Evolutionary conservation across 306 rosid species (phyloP).

Genomic region (Acacia confusa): DNA sequence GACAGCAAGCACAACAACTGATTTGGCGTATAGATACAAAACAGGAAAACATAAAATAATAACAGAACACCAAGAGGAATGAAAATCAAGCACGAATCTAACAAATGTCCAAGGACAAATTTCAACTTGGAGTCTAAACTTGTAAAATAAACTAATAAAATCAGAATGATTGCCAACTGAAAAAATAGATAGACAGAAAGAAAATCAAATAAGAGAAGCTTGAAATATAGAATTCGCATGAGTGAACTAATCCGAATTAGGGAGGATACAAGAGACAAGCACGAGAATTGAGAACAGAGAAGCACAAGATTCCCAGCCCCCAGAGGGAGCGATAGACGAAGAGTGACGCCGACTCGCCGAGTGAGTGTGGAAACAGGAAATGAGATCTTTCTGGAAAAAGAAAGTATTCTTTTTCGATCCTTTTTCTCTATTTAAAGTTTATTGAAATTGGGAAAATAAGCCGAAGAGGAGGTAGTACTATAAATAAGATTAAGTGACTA

Average conservation of each 20-base stretch:
- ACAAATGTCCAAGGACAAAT: slow-evolving; percentile 3
- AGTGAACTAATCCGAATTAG: slow-evolving; percentile 24
- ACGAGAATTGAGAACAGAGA: slow-evolving; percentile 17
- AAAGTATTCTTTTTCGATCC: neutral
- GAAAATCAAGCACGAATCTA: slow-evolving; percentile 3
- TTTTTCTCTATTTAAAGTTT: neutral
- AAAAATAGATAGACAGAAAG: neutral
- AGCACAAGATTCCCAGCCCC: slow-evolving; percentile 29
- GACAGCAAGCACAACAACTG: neutral
- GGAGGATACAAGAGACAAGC: neutral
- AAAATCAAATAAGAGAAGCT: neutral
- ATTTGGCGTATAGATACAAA: neutral
- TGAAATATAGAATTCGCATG: neutral
- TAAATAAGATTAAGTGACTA: too few species aligned
- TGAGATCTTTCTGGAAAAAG: neutral
- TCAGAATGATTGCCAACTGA: slow-evolving; percentile 6
- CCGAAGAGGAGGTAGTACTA: too few species aligned
- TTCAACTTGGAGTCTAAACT: slow-evolving; percentile 25
- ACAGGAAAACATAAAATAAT: neutral
- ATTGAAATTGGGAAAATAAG: neutral
- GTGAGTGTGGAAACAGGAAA: neutral
- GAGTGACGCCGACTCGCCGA: slow-evolving; percentile 14
- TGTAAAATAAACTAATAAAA: slow-evolving; percentile 9
- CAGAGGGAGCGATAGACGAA: neutral
- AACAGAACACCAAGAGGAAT: slow-evolving; percentile 19